Evolutionary conservation across 1,139 yeast species (phyloP).

Genomic region (Geotrichum siamense): DNA sequence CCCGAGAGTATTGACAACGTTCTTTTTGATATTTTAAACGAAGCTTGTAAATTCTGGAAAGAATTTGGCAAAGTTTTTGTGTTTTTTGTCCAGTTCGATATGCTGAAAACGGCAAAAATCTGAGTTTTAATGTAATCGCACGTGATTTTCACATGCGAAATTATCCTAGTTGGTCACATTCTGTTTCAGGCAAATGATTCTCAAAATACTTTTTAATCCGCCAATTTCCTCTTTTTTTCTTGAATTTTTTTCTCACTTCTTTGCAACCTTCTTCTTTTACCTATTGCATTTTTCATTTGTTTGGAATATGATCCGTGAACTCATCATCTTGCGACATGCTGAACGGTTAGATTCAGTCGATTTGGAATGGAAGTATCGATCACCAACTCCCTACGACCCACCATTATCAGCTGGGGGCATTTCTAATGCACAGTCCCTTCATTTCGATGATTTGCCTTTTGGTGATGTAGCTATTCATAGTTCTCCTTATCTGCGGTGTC

Average conservation of each 20-base stretch:
- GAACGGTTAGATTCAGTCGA: conserved; percentile 32
- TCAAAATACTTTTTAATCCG: no score
- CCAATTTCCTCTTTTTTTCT: no score
- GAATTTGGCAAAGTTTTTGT: conserved; percentile 5
- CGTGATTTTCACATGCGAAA: background rate
- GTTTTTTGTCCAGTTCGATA: conserved; percentile 5
- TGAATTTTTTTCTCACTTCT: no score
- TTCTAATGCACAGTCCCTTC: conserved; percentile 25
- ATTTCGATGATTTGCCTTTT: conserved; percentile 9
- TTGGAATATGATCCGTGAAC: conserved; percentile 3
- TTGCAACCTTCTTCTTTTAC: no score
- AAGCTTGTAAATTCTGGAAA: conserved; percentile 10
- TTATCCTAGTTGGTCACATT: no score
- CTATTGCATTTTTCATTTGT: no score
- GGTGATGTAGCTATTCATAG: conserved; percentile 28
- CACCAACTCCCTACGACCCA: conserved; percentile 37
- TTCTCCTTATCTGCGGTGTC: conserved; percentile 38
- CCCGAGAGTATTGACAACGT: background rate
- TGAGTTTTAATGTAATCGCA: background rate
- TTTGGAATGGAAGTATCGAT: conserved; percentile 28
- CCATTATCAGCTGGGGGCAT: conserved; percentile 32
- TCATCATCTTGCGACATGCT: conserved; percentile 35
- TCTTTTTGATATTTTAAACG: conserved; percentile 7
- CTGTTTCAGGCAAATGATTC: no score
- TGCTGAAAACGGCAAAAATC: background rate